These are phyloP conservation scores for Orbilia brochopaga DNA, from an alignment of 2,329 filamentous ascomycete genomes.

Conservation along the genomic window DNA sequence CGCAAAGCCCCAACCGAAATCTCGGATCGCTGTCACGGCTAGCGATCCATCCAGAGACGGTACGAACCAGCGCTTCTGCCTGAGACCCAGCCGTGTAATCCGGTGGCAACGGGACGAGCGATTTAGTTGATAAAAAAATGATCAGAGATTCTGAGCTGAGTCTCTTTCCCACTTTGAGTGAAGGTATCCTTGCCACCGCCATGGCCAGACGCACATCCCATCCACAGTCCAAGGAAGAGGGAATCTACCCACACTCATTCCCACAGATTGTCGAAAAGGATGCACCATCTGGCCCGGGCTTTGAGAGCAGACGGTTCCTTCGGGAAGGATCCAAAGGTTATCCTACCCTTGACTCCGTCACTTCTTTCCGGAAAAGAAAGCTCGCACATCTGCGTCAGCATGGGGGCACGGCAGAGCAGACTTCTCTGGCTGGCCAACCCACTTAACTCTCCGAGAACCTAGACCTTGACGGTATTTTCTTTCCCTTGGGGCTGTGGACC, in stretches of 20 bases:
- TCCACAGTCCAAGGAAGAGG: slow-evolving; percentile 2
- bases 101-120: slow-evolving; percentile 50
- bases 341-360: slow-evolving; percentile 37
- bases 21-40: slow-evolving; percentile 33
- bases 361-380: slow-evolving; percentile 49
- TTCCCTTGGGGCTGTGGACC: slow-evolving; percentile 40
- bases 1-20: slow-evolving; percentile 16
- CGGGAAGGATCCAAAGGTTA: slow-evolving; percentile 50
- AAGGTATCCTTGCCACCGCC: slow-evolving; percentile 20
- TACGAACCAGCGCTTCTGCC: slow-evolving; percentile 27
- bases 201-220: slow-evolving; percentile 20
- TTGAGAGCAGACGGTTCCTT: slow-evolving; percentile 48
- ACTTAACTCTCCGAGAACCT: slow-evolving; percentile 51
- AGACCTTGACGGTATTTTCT: slow-evolving; percentile 29
- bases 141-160: slow-evolving; percentile 5
- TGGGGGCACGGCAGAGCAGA: slow-evolving; percentile 44
- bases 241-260: slow-evolving; percentile 22
- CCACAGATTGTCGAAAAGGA: slow-evolving; percentile 45
- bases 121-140: slow-evolving; percentile 44
- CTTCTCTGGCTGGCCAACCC: slow-evolving; percentile 33
- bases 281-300: slow-evolving; percentile 40
- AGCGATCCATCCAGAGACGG: slow-evolving; percentile 18
- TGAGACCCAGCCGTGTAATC: slow-evolving; percentile 18
- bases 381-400: slow-evolving; percentile 46
- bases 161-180: slow-evolving; percentile 41